Conservation (phyloP, 2,329 filamentous ascomycete genomes). For the Fusarium anguioides region DNA sequence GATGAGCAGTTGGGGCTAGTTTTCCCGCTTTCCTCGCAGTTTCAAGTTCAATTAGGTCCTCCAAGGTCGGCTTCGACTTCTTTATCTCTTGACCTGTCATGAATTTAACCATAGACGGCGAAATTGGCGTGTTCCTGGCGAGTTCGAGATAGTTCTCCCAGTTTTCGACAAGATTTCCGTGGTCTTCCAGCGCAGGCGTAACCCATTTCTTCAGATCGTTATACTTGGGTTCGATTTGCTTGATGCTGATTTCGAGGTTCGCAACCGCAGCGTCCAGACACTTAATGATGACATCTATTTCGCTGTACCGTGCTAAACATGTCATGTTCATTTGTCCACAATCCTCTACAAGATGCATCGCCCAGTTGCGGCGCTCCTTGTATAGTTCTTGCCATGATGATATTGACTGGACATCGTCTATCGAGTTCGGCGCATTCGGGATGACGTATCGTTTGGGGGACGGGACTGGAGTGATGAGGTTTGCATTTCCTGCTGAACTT, state of each 20-base stretch:
- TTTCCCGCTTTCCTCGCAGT: conserved; percentile 78
- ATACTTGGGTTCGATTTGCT: conserved; percentile 77
- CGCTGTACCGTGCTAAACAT: conserved; percentile 73
- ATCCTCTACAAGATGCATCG: conserved; percentile 74
- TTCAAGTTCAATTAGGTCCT: conserved; percentile 80
- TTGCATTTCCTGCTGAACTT: conserved; percentile 62
- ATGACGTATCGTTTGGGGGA: conserved; percentile 66
- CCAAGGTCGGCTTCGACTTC: conserved; percentile 68
- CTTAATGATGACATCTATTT: conserved; percentile 80
- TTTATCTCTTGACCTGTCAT: conserved; percentile 64
- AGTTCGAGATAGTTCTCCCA: conserved; percentile 77
- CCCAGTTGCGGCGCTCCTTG: conserved; percentile 83
- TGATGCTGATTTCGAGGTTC: conserved; percentile 82
- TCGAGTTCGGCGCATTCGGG: conserved; percentile 81
- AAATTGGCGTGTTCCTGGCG: conserved; percentile 72
- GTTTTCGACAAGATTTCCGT: conserved; percentile 69
- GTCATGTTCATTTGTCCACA: conserved; percentile 73
- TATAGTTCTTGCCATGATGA: conserved; percentile 91
- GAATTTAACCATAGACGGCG: conserved; percentile 72
- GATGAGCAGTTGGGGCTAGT: conserved; percentile 67
- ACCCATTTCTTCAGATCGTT: conserved; percentile 78
- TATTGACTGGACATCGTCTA: conserved; percentile 81
- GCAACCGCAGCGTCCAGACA: conserved; percentile 86
- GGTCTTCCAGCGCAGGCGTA: conserved; percentile 73
- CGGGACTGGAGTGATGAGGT: conserved; percentile 61